Percentiles rank a stretch among this genome's conserved stretches.
Evolutionary conservation across 2,329 filamentous ascomycete species (phyloP).

Genomic region (Fusarium setosum): DNA sequence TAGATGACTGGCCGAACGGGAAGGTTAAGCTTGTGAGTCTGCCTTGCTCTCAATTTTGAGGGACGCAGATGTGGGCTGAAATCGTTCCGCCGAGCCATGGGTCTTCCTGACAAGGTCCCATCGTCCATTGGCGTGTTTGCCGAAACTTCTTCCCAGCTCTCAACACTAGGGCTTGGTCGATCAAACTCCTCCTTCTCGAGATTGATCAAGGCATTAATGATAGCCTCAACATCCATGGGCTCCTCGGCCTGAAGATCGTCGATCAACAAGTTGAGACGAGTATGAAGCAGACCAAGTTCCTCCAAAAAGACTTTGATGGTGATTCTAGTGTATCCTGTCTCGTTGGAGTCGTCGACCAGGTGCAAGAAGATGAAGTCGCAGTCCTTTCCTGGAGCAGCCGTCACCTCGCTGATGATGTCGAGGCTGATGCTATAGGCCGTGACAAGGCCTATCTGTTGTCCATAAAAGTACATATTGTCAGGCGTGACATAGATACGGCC

Average conservation of each 20-base stretch:
- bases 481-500: slow-evolving; percentile 89
- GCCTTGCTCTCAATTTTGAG: slow-evolving; percentile 49
- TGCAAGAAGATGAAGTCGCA: slow-evolving; percentile 95
- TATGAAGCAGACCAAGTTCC: slow-evolving; percentile 83
- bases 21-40: slow-evolving; percentile 79
- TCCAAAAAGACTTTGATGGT: slow-evolving; percentile 95
- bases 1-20: slow-evolving; percentile 85
- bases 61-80: slow-evolving; percentile 51
- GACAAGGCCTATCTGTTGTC: slow-evolving; percentile 91
- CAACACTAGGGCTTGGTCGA: slow-evolving; percentile 75
- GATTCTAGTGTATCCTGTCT: slow-evolving; percentile 76
- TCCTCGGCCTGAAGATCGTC: slow-evolving; percentile 81
- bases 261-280: slow-evolving; percentile 86
- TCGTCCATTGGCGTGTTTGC: slow-evolving; percentile 68
- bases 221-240: slow-evolving; percentile 73
- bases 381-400: slow-evolving; percentile 87
- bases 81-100: slow-evolving; percentile 46
- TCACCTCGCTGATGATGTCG: slow-evolving; percentile 86
- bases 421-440: slow-evolving; percentile 83
- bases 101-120: slow-evolving; percentile 57
- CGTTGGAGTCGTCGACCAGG: slow-evolving; percentile 69
- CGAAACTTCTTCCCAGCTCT: slow-evolving; percentile 91
- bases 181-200: slow-evolving; percentile 74
- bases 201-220: slow-evolving; percentile 78
- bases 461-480: slow-evolving; percentile 94